Conservation (phyloP, 305 asterid genomes). For the Solanum hybrid region DNA sequence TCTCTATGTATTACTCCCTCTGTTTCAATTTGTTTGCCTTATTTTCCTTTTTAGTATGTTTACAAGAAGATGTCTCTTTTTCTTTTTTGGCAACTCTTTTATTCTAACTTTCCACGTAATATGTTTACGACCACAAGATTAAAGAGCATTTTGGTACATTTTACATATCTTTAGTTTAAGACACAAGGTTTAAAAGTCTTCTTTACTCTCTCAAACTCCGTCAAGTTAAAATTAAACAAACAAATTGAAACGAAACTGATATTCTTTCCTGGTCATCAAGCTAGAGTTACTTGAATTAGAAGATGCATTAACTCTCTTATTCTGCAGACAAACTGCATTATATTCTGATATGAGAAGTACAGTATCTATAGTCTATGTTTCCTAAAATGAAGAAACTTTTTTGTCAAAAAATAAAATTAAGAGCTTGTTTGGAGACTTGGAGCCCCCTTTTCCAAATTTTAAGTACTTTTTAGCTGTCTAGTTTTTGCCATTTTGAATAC, state of each 20-base stretch:
- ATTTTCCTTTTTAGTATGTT: background rate
- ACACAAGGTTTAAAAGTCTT: background rate
- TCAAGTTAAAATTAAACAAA: background rate
- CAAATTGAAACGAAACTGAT: background rate
- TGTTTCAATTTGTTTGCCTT: background rate
- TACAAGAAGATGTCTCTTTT: background rate
- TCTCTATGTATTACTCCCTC: background rate
- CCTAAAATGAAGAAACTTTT: background rate
- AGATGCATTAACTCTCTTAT: background rate
- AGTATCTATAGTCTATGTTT: background rate
- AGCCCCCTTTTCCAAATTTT: background rate
- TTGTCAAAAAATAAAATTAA: background rate
- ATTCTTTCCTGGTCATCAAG: background rate
- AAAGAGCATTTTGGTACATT: background rate
- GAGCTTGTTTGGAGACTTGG: background rate
- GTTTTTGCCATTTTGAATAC: background rate
- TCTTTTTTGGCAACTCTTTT: background rate
- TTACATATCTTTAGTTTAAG: background rate
- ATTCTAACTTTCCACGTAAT: background rate
- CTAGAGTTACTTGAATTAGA: background rate
- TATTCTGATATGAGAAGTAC: background rate
- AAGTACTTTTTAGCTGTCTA: background rate
- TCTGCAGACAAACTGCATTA: background rate
- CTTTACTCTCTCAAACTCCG: background rate
- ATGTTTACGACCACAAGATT: background rate